Conservation (phyloP, 1,284 basidiomycete species). For the Volvariella surrecta region DNA sequence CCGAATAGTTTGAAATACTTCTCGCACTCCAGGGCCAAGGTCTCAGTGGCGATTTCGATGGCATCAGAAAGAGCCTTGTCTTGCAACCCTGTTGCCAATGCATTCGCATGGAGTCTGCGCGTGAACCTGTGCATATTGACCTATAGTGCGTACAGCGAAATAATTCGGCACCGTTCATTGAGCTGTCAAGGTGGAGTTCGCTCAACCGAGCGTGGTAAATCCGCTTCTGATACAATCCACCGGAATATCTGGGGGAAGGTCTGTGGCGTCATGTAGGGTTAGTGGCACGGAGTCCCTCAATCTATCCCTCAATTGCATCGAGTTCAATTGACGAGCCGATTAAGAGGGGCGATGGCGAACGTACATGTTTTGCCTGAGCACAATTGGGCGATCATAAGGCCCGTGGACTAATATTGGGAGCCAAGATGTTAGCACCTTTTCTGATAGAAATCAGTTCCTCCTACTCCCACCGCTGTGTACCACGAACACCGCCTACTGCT, state of each 20-base stretch:
- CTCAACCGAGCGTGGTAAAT: slow-evolving; percentile 16
- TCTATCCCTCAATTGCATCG: slow-evolving; percentile 23
- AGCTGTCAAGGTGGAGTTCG: not conserved
- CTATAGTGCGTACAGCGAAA: slow-evolving; percentile 14
- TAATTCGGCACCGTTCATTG: no score
- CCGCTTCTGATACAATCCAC: slow-evolving; percentile 36
- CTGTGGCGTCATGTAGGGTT: slow-evolving; percentile 38
- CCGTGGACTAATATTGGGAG: slow-evolving; percentile 42
- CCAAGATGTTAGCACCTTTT: slow-evolving; percentile 36
- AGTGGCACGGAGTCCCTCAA: slow-evolving; percentile 29
- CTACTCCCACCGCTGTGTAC: not conserved
- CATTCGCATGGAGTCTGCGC: slow-evolving; percentile 33
- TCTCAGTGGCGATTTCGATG: slow-evolving; percentile 35
- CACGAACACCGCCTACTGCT: slow-evolving; percentile 19
- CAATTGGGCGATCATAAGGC: slow-evolving; percentile 34
- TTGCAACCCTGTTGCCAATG: slow-evolving; percentile 22
- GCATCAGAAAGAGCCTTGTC: slow-evolving; percentile 36
- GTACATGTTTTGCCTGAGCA: slow-evolving; percentile 36
- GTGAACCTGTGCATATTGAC: slow-evolving; percentile 42
- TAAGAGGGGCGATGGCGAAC: not conserved
- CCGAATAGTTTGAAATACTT: slow-evolving; percentile 33
- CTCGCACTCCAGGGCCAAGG: slow-evolving; percentile 32
- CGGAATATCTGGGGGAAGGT: slow-evolving; percentile 34
- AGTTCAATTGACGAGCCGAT: slow-evolving; percentile 19
- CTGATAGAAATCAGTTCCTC: no score